A percentile compares a stretch with the other conserved stretches of the same genome.
phyloP scores from a whole-genome alignment of 1,139 yeast species.

The Nakaseomyces uthaithaninus region DNA sequence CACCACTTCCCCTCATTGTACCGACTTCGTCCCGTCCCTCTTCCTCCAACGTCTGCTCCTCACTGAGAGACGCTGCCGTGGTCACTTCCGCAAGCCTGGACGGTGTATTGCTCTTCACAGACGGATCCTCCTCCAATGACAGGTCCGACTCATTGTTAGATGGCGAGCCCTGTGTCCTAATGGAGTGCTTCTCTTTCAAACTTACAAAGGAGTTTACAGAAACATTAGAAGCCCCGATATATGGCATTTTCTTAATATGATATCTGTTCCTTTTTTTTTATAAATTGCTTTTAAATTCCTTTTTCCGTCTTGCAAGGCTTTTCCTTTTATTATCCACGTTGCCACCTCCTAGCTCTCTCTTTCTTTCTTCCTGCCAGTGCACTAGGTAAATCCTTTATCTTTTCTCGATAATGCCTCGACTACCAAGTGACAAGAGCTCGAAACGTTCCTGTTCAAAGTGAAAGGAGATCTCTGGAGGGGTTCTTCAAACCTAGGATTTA shows the following conservation, averaged over 20 bases:
- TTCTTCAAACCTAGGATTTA: too few species aligned
- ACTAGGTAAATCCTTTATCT: too few species aligned
- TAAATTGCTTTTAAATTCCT: background rate
- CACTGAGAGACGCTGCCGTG: background rate
- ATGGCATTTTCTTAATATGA: conserved; percentile 15
- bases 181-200: conserved; percentile 21
- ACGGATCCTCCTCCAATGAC: background rate
- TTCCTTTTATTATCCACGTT: too few species aligned
- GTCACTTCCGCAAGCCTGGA: background rate
- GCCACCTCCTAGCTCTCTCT: too few species aligned
- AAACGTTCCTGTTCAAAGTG: too few species aligned
- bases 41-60: background rate
- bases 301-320: background rate
- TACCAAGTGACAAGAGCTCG: too few species aligned
- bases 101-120: background rate
- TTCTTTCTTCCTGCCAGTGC: too few species aligned
- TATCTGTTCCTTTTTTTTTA: background rate
- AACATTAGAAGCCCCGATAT: conserved; percentile 20
- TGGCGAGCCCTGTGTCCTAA: conserved; percentile 7
- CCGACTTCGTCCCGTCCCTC: background rate
- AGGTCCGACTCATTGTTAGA: conserved; percentile 4
- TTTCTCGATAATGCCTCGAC: too few species aligned
- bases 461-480: too few species aligned
- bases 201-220: conserved; percentile 17
- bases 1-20: too few species aligned